A percentile compares a stretch with the other conserved stretches of the same genome.
Evolutionary conservation across 495 filamentous ascomycete species (phyloP).

Genomic region (Baudoinia panamericana): DNA sequence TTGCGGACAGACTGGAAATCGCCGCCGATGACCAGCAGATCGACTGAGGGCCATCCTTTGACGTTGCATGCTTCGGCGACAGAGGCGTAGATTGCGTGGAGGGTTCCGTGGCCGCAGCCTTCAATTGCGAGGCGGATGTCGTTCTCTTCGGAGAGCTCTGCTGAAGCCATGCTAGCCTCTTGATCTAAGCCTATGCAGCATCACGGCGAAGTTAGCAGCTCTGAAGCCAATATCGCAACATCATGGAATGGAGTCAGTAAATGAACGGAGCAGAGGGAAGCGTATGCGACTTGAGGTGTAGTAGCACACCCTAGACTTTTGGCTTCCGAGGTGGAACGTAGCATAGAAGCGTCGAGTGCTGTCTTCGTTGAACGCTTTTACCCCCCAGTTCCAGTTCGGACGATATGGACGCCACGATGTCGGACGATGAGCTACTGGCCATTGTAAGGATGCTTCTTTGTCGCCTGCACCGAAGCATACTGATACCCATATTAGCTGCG

Average conservation of each 20-base stretch:
- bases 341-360: neutral
- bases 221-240: no score
- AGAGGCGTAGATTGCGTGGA: conserved; percentile 78
- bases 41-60: conserved; percentile 62
- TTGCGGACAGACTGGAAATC: conserved; percentile 92
- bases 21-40: conserved; percentile 76
- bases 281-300: no score
- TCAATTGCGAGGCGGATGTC: conserved; percentile 49
- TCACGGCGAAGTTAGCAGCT: no score
- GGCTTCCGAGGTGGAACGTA: no score
- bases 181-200: no score
- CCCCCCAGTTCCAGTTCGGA: neutral
- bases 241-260: no score
- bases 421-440: conserved; percentile 15
- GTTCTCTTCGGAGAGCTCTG: conserved; percentile 17
- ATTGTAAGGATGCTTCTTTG: conserved; percentile 1
- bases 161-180: no score
- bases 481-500: conserved; percentile 8
- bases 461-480: neutral
- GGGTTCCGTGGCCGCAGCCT: conserved; percentile 83
- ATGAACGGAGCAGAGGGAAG: no score
- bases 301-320: no score
- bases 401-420: neutral
- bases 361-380: neutral
- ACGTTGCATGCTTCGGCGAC: conserved; percentile 47